Evolutionary conservation across 352 stramenopile genomes (phyloP), one percentile per base, ranked within the genome.

Genomic region (Saprolegnia diclina): DNA sequence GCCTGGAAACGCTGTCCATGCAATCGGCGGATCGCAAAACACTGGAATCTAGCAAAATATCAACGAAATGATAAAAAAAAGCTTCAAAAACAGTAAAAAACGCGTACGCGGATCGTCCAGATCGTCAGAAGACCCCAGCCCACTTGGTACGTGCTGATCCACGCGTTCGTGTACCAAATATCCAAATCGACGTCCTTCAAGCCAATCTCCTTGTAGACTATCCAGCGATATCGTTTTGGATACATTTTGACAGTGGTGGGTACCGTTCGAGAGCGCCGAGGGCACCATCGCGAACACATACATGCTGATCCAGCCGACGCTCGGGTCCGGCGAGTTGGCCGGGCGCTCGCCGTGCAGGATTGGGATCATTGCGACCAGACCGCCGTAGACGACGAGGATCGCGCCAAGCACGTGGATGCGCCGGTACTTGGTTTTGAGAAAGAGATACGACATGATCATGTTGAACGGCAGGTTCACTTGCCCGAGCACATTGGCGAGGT

Each of bases 121-220:
- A 74, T 40, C 9, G 59, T 70, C 46, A 71, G 9, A 22, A 74
- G 18, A 4, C 65, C 71, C 37, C 64, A 75, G 5, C 16, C 21
- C 10, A 73, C 32, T 65, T 75, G 71, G 21, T 67, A 75, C 1
- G 21, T 4, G 38, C 48, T 48, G 21, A 73, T 55, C 54, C 44
- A 65, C 5, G 65, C 53, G 54, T 75, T 75, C 16, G 55, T 54
- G 63, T 75, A 73, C 54, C 56, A 75, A 19, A 72, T 53, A 52
- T 75, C 71, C 21, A 75, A 22, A 52, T 74, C 32, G 29, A 71
- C 45, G 19, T 69, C 61, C 26, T 75, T 75, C 22, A 75, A 26
- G 9, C 6, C 66, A 38, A 74, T 67, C 32, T 75, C 71, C 32
- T 75, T 75, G 71, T 73, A 73, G 10, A 56, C 65, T 69, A 65